Evolutionary conservation across 345 rosid genomes (phyloP).

Genomic region (Euphorbia tirucalli): DNA sequence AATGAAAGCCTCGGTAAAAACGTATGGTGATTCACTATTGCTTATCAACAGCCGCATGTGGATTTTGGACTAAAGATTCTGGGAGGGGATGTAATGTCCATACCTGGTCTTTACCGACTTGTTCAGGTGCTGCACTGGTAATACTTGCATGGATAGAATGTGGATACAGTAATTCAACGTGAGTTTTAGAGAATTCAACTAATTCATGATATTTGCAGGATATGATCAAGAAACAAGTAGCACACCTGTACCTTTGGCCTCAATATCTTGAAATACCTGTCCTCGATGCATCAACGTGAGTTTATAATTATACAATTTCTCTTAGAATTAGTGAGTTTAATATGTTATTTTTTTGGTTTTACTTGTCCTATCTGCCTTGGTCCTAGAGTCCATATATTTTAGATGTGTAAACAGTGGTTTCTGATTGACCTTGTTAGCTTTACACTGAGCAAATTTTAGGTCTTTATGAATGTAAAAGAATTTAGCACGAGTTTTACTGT

Average conservation of each 20-base stretch:
- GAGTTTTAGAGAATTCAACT: not conserved
- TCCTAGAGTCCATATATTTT: too few relatives aligned
- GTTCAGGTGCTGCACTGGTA: slow-evolving; percentile 76
- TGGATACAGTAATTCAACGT: not conserved
- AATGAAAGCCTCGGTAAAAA: not conserved
- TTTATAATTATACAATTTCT: too few relatives aligned
- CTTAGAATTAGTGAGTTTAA: too few relatives aligned
- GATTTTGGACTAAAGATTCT: slow-evolving; percentile 70
- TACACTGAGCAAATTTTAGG: too few relatives aligned
- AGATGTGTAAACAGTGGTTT: too few relatives aligned
- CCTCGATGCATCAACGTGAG: slow-evolving; percentile 62
- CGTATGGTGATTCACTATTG: not conserved
- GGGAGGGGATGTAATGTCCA: slow-evolving; percentile 83
- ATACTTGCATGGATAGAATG: slow-evolving; percentile 38
- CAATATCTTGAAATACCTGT: slow-evolving; percentile 58
- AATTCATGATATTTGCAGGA: slow-evolving; percentile 39
- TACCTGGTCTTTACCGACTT: slow-evolving; percentile 69
- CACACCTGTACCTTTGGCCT: slow-evolving; percentile 69
- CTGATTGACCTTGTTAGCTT: too few relatives aligned
- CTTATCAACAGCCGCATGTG: slow-evolving; percentile 57
- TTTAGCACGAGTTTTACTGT: too few relatives aligned
- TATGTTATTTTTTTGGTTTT: not conserved
- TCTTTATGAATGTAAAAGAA: too few relatives aligned
- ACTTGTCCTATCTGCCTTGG: too few relatives aligned
- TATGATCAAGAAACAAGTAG: slow-evolving; percentile 50